Conservation (phyloP, 352 stramenopile genomes). For the Phytopythium montanum region DNA sequence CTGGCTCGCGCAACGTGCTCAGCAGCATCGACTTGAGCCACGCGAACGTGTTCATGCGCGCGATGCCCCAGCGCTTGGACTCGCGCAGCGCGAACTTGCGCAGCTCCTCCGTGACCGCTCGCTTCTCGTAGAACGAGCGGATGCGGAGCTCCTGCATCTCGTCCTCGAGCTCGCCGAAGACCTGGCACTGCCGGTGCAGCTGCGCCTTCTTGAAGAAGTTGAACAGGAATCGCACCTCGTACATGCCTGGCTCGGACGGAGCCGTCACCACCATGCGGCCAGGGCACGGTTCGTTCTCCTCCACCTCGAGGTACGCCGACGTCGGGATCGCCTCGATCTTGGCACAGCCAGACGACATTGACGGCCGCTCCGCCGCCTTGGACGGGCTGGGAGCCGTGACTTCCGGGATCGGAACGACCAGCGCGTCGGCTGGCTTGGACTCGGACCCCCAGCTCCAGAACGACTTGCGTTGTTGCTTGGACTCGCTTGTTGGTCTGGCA, state of each 20-base stretch:
- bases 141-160: constrained; percentile 60
- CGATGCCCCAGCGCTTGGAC: constrained; percentile 26
- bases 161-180: constrained; percentile 55
- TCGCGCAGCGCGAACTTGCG: constrained; percentile 35
- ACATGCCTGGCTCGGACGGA: constrained; percentile 44
- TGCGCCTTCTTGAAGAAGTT: constrained; percentile 62
- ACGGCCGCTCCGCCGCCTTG: too few species aligned
- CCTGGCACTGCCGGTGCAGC: constrained; percentile 54
- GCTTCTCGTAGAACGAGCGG: constrained; percentile 47
- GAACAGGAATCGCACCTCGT: constrained; percentile 62
- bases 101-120: constrained; percentile 39
- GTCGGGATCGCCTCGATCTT: constrained; percentile 51
- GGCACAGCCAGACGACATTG: constrained; percentile 11
- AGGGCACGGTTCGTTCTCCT: constrained; percentile 29
- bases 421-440: background rate
- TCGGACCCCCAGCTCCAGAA: background rate
- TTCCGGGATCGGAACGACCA: background rate
- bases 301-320: constrained; percentile 41
- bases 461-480: background rate
- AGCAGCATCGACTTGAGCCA: constrained; percentile 55
- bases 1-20: constrained; percentile 37
- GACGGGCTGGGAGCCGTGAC: background rate
- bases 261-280: constrained; percentile 44
- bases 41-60: constrained; percentile 39
- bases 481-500: background rate